Conservation (phyloP, 371 early-diverging fungal species). For the Zancudomyces culisetae region DNA sequence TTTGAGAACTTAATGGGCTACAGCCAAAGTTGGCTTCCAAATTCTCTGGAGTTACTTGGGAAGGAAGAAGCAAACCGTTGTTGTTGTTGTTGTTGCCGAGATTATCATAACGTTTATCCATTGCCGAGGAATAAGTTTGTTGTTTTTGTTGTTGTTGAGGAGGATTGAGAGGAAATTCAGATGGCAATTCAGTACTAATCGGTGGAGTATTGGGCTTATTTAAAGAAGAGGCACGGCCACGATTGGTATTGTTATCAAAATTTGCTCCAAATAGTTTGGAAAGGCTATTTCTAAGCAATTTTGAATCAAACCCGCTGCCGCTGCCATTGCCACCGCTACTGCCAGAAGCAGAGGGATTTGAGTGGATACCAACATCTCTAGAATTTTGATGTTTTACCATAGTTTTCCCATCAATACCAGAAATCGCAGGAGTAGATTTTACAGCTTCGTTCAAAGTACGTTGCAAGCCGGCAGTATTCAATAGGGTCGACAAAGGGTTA, state of each 20-base stretch:
- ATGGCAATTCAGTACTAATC: not conserved
- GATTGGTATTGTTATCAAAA: not conserved
- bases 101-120: not conserved
- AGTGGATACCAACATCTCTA: no score
- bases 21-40: not conserved
- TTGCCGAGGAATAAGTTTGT: not conserved
- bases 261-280: not conserved
- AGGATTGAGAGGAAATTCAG: not conserved
- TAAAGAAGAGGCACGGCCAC: no score
- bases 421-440: slow-evolving; percentile 1
- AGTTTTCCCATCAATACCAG: not conserved
- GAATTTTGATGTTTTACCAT: no score
- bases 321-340: not conserved
- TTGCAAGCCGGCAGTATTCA: not conserved
- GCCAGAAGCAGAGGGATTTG: not conserved
- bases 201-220: no score
- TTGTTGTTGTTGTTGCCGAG: no score
- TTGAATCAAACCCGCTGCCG: not conserved
- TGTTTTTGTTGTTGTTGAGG: not conserved
- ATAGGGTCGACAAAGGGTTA: not conserved
- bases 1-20: slow-evolving; percentile 1
- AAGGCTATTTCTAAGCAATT: not conserved
- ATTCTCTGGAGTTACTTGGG: no score
- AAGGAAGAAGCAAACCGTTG: no score
- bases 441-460: not conserved